Percentiles rank a stretch among this genome's conserved stretches.
Conservation (phyloP, 495 filamentous ascomycete genomes). For the Cairneyella variabilis region DNA sequence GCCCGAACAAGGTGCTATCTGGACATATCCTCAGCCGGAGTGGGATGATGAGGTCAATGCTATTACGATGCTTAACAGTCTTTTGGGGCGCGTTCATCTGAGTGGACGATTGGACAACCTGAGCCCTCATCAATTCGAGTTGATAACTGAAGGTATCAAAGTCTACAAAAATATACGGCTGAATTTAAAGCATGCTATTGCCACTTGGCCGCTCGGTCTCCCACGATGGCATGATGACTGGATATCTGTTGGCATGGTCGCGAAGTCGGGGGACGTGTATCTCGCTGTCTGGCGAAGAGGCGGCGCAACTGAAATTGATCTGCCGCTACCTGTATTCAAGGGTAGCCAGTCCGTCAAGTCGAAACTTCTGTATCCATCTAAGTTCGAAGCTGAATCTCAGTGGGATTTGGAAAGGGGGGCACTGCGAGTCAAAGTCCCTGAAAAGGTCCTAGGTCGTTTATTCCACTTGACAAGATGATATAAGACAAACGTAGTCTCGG, state of each 20-base stretch:
- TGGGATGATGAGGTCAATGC: not conserved
- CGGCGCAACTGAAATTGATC: not conserved
- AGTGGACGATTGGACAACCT: not conserved
- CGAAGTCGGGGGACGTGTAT: not conserved
- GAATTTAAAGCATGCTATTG: not conserved
- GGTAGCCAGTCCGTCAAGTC: not conserved
- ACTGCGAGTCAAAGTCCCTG: too few relatives aligned
- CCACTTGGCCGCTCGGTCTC: not conserved
- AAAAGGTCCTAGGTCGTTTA: too few relatives aligned
- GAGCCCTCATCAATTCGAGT: not conserved
- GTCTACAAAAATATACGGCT: not conserved
- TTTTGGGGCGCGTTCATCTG: slow-evolving; percentile 4
- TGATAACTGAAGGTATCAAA: not conserved
- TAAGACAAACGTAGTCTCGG: too few relatives aligned
- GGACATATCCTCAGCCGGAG: slow-evolving; percentile 1
- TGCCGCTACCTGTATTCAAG: not conserved
- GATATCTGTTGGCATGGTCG: not conserved
- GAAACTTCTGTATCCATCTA: not conserved
- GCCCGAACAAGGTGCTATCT: slow-evolving; percentile 3
- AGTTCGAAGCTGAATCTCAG: not conserved
- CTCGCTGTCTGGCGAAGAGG: not conserved
- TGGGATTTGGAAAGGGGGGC: not conserved
- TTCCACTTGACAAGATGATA: too few relatives aligned
- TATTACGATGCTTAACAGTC: not conserved
- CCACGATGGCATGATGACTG: not conserved